Base-by-base conservation (phyloP, 345 rosid genomes). In the Aegle marmelos region DNA sequence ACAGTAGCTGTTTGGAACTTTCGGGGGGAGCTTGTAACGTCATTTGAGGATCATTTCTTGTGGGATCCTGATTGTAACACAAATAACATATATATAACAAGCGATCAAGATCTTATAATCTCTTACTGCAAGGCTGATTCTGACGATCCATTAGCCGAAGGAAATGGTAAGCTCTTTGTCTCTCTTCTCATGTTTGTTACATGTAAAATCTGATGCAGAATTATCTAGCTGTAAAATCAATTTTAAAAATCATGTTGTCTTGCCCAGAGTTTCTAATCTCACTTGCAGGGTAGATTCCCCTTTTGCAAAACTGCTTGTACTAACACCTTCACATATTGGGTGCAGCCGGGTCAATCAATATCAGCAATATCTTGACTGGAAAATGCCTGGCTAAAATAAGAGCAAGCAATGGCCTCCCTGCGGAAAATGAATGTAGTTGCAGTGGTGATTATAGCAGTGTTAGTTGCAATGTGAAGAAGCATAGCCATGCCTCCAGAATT, bases 41-140 rank as follows among this genome's bases (percentile, higher is more conserved):
- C 87, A 1, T 89, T 89, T 70, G 91, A 89, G 81, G 91, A 88
- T 82, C 97, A 89, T 79, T 88, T 88, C 48, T 79, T 88, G 73
- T 90, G 94, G 94, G 91, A 91, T 82, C 91, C 94, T 48, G 94
- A 90, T 70, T 90, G 96, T 81, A 91, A 90, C 84, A 91, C 96
- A 19, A 91, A 86, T 76, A 90, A 90, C 78, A 91, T 91, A 68
- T 89, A 89, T 78, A 88, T 90, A 67, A 90, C 97, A 66, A 92
- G 92, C 37, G 91, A 92, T 78, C 91, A 89, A 75, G 92, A 92
- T 85, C 87, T 90, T 33, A 91, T 91, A 45, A 90, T 91, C 71
- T 91, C 93, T 50, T 90, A 89, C 81, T 90, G 93, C 90, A 91
- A 91, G 81, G 91, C 92, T 67, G 91, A 90, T 66, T 85, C 91